Base-by-base conservation (phyloP, 176 grass and related monocot genomes). In the Raddia distichophylla region DNA sequence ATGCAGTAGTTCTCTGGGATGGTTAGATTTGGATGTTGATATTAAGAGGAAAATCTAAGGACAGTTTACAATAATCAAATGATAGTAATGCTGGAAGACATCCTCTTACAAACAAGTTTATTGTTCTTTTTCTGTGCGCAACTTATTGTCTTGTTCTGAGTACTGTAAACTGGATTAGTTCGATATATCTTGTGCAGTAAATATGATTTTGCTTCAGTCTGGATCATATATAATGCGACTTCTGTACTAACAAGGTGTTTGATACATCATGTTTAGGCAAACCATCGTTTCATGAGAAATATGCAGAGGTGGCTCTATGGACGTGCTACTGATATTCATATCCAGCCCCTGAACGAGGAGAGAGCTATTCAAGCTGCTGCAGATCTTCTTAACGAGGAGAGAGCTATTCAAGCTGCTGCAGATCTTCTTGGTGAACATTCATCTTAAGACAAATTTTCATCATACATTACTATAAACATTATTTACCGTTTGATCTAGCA, bases 261-360 rank as follows among this genome's bases (percentile, higher is more conserved):
- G 81, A 3, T 17, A 74, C 80, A 27, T 27, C 62, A 48, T 75
- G 73, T 85, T 72, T 69, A 93, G 91, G 82, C 78, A 83, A 98
- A 98, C 86, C 90, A 98, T 88, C 86, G 92, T 65, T 85, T 98
- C 68, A 87, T 90, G 3, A 98, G 92, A 89, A 93, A 90, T 85
- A 87, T 98, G 79, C 92, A 98, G 81, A 91, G 92, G 75, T 82
- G 89, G 53, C 37, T 98, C n/a, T 91, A 93, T 79, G 92, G 92
- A 35, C 95, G 84, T 86, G 69, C 90, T 37, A 93, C 90, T 73
- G 80, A 83, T 81, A 86, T 91, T 60, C 86, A 84, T 59, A 93
- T 98, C 52, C 81, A 86, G 49, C 95, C 95, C 69, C 70, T 98
- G 70, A 95, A 93, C 76, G 92, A 98, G 84, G 95, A 98, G 78